A percentile compares a stretch with the other conserved stretches of the same genome.
Conservation (phyloP, 1,139 yeast genomes). For the Taphrina flavorubra region DNA sequence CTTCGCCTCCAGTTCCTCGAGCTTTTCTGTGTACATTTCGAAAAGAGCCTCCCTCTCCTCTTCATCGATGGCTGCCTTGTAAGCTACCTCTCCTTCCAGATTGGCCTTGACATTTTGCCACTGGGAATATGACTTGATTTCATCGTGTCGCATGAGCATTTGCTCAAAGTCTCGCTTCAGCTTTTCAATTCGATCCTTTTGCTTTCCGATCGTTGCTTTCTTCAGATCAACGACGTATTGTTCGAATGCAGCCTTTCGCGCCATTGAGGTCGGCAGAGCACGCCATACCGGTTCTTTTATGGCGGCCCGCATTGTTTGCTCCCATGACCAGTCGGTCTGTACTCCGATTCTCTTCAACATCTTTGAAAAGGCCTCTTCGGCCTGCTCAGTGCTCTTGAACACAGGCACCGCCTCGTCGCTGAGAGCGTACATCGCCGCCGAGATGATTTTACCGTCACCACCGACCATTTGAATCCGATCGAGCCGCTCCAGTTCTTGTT, state of each 20-base stretch:
- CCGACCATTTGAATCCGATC: conserved; percentile 26
- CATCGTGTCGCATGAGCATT: conserved; percentile 53
- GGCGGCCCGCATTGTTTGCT: conserved; percentile 65
- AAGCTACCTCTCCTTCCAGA: conserved; percentile 69
- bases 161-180: conserved; percentile 62
- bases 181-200: conserved; percentile 60
- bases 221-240: conserved; percentile 63
- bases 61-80: conserved; percentile 62
- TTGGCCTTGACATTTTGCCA: conserved; percentile 57
- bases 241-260: conserved; percentile 69
- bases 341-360: conserved; percentile 63
- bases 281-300: conserved; percentile 71
- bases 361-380: conserved; percentile 58
- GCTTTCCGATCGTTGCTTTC: conserved; percentile 62
- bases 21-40: conserved; percentile 57
- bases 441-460: conserved; percentile 29
- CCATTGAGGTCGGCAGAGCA: conserved; percentile 66
- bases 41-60: conserved; percentile 59
- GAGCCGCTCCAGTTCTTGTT: conserved; percentile 23
- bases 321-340: conserved; percentile 79
- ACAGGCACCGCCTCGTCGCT: conserved; percentile 37
- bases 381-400: conserved; percentile 51
- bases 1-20: conserved; percentile 53
- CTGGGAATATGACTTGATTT: conserved; percentile 64
- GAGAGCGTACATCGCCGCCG: conserved; percentile 39